phyloP scores from a whole-genome alignment of 208 protist genomes.

The Porcisia deanei region DNA sequence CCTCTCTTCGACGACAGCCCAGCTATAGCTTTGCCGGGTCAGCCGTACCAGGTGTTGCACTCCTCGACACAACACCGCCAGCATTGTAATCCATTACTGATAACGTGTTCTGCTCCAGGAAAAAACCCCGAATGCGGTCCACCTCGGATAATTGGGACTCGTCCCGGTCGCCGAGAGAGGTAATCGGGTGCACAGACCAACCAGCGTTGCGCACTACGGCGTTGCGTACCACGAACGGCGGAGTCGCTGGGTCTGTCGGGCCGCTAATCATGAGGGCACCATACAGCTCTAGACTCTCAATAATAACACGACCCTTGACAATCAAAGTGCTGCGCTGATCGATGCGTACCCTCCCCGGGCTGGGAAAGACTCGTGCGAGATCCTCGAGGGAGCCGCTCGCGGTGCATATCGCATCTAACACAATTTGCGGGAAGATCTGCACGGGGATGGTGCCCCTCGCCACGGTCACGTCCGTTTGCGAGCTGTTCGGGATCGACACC shows the following conservation, averaged over 20 bases:
- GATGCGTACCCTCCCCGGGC: slow-evolving; percentile 56
- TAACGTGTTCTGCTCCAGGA: slow-evolving; percentile 50
- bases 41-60: slow-evolving; percentile 2
- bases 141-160: slow-evolving; percentile 32
- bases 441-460: slow-evolving; percentile 14
- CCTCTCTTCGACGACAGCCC: no score
- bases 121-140: slow-evolving; percentile 79
- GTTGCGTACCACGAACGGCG: slow-evolving; percentile 47
- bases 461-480: slow-evolving; percentile 26
- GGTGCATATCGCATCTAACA: slow-evolving; percentile 30
- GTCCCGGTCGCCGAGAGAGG: neutral
- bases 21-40: slow-evolving; percentile 34
- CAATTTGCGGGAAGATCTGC: slow-evolving; percentile 51
- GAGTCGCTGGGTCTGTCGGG: slow-evolving; percentile 24
- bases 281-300: slow-evolving; percentile 72
- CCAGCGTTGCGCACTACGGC: slow-evolving; percentile 54
- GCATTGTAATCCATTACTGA: slow-evolving; percentile 24
- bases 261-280: slow-evolving; percentile 68
- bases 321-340: slow-evolving; percentile 66
- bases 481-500: slow-evolving; percentile 33
- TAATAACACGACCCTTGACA: slow-evolving; percentile 65
- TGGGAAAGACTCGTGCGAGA: slow-evolving; percentile 50
- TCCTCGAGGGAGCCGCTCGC: slow-evolving; percentile 29
- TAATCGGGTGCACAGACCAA: slow-evolving; percentile 45
- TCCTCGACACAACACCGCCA: neutral